A percentile compares a stretch with the other conserved stretches of the same genome.
Evolutionary conservation across 1,284 basidiomycete genomes (phyloP).

Genomic region (Sporisorium exsertum): DNA sequence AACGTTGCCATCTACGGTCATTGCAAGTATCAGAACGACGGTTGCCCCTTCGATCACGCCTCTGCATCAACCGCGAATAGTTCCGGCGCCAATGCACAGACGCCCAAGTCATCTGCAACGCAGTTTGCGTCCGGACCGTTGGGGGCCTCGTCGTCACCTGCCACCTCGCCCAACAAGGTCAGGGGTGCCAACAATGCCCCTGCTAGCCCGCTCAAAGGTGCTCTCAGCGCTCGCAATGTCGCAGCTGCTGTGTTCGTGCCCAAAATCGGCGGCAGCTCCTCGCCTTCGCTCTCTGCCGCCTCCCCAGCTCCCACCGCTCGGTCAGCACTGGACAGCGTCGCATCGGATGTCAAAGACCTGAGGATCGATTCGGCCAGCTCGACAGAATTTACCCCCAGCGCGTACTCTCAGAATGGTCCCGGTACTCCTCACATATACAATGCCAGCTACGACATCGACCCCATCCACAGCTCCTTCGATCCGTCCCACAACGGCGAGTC

Average conservation of each 20-base stretch:
- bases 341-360: conserved; percentile 29
- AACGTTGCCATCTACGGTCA: conserved; percentile 53
- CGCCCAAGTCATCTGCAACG: conserved; percentile 24
- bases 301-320: conserved; percentile 16
- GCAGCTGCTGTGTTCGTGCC: conserved; percentile 63
- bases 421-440: conserved; percentile 34
- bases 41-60: conserved; percentile 46
- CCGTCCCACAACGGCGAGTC: conserved; percentile 23
- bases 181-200: conserved; percentile 21
- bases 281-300: conserved; percentile 27
- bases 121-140: conserved; percentile 24
- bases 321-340: conserved; percentile 22
- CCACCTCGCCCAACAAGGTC: conserved; percentile 28
- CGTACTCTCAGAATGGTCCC: conserved; percentile 24
- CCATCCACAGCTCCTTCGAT: conserved; percentile 36
- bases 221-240: conserved; percentile 56
- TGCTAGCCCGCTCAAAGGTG: conserved; percentile 46
- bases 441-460: conserved; percentile 24
- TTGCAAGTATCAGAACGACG: conserved; percentile 53
- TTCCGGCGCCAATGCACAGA: not conserved
- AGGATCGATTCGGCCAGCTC: conserved; percentile 24
- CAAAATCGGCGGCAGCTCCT: conserved; percentile 46
- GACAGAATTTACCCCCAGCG: conserved; percentile 23
- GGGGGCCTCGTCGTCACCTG: conserved; percentile 24
- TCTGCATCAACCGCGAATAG: conserved; percentile 8